These are phyloP conservation scores for Termitomyces sp. DNA, from an alignment of 768 basidiomycete species.

Conservation along the genomic window DNA sequence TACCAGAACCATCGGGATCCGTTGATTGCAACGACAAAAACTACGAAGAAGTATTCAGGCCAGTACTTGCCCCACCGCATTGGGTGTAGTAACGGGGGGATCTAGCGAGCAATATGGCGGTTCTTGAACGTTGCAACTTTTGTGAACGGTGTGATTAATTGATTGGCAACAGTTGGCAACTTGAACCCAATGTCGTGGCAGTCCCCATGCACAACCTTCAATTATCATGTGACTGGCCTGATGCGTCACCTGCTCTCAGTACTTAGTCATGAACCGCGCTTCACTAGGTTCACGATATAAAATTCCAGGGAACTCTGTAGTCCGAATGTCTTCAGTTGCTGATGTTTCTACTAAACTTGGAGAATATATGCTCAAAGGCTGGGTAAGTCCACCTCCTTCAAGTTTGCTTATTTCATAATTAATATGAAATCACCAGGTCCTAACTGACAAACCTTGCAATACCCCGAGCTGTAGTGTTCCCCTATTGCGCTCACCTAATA, in stretches of 20 bases:
- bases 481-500: conserved; percentile 67
- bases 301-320: background rate
- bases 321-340: conserved; percentile 45
- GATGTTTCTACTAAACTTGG: conserved; percentile 64
- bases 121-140: background rate
- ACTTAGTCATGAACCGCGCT: background rate
- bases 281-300: too few species aligned
- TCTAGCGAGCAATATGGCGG: background rate
- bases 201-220: background rate
- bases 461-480: conserved; percentile 59
- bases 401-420: background rate
- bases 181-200: conserved; percentile 32
- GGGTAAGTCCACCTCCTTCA: conserved; percentile 46
- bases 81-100: conserved; percentile 17
- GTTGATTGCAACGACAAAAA: conserved; percentile 36
- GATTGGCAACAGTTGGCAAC: too few species aligned
- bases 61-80: conserved; percentile 54
- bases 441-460: conserved; percentile 65
- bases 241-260: background rate
- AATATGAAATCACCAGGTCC: conserved; percentile 33
- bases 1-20: conserved; percentile 25
- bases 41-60: conserved; percentile 44
- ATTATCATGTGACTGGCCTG: conserved; percentile 2
- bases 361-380: conserved; percentile 73
- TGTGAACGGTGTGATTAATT: background rate